Conservation (phyloP, 2,329 filamentous ascomycete species). For the Aureobasidium subglaciale region DNA sequence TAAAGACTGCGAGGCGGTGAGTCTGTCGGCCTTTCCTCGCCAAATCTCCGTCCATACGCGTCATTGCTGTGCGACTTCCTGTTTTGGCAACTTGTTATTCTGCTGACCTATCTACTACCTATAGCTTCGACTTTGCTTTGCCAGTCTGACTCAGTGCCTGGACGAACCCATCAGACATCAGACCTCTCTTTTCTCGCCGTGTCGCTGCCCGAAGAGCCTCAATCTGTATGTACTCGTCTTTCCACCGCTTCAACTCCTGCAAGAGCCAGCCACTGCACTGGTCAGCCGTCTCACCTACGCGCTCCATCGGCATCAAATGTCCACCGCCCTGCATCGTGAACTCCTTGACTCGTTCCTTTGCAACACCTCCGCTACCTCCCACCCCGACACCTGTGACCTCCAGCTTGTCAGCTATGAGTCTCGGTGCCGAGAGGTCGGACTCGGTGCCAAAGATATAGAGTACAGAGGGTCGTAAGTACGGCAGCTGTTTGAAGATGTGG, state of each 20-base stretch:
- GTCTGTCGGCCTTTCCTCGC: not conserved
- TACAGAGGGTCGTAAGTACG: slow-evolving; percentile 55
- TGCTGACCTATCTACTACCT: not conserved
- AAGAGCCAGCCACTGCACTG: slow-evolving; percentile 32
- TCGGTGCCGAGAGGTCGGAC: slow-evolving; percentile 50
- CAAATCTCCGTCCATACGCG: not conserved
- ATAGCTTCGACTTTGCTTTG: slow-evolving; percentile 18
- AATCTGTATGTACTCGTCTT: slow-evolving; percentile 21
- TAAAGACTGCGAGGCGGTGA: too few species aligned
- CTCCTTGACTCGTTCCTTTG: slow-evolving; percentile 60
- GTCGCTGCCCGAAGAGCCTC: slow-evolving; percentile 3
- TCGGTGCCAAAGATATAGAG: slow-evolving; percentile 62
- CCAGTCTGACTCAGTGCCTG: slow-evolving; percentile 10
- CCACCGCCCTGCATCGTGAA: slow-evolving; percentile 59
- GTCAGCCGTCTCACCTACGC: slow-evolving; percentile 59
- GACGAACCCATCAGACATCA: slow-evolving; percentile 25
- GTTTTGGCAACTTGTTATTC: not conserved
- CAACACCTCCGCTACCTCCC: slow-evolving; percentile 59
- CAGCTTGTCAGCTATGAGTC: slow-evolving; percentile 52
- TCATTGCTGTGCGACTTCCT: not conserved
- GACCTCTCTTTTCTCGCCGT: slow-evolving; percentile 22
- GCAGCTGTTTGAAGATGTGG: slow-evolving; percentile 50
- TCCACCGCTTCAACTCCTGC: slow-evolving; percentile 30
- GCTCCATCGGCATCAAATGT: slow-evolving; percentile 81
- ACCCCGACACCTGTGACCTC: slow-evolving; percentile 55